Evolutionary conservation across 495 filamentous ascomycete species (phyloP), one percentile per base, ranked within the genome.

Genomic region (Penicillium mononematosum): DNA sequence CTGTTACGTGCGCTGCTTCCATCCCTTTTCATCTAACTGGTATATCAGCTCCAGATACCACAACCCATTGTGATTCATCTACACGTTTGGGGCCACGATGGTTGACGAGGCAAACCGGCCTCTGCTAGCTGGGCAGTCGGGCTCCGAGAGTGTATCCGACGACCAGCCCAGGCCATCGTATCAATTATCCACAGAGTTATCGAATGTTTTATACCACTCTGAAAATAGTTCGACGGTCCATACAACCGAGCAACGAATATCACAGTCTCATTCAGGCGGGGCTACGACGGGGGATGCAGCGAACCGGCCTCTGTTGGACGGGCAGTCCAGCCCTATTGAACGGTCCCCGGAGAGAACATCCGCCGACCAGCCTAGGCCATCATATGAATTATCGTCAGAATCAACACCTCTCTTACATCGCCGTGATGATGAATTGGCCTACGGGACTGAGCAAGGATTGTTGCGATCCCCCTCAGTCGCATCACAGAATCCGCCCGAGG

Each of bases 321-420:
- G 60, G 47, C 48, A 39, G 2, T 20, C 36, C 17, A 29, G 32
- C n/a, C 64, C 68, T 9, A 55, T 42, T 32, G 56, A 56, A 55
- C 58, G 45, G 31, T 47, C 56, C 17, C 45, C 61, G 17, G 56
- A 47, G 10, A 56, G 54, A 14, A 32, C 52, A 31, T 50, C 63
- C 54, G 48, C 53, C 43, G 50, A 58, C 55, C 59, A 58, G 29
- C 53, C 51, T 43, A 58, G 54, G 22, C 62, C 46, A 43, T 67
- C 73, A 25, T 76, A 72, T 46, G 63, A 71, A 53, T 45, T 77
- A 34, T 74, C 72, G 31, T 72, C 70, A 19, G 75, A 76, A 59
- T 79, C 76, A 8, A 76, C 76, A 50, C 76, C 76, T 24, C 67
- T 79, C 7, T 58, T 79, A 2, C 63, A 67, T 38, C 72, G 68